phyloP scores from a whole-genome alignment of 179 eudicot genomes.

The Silene vulgaris region DNA sequence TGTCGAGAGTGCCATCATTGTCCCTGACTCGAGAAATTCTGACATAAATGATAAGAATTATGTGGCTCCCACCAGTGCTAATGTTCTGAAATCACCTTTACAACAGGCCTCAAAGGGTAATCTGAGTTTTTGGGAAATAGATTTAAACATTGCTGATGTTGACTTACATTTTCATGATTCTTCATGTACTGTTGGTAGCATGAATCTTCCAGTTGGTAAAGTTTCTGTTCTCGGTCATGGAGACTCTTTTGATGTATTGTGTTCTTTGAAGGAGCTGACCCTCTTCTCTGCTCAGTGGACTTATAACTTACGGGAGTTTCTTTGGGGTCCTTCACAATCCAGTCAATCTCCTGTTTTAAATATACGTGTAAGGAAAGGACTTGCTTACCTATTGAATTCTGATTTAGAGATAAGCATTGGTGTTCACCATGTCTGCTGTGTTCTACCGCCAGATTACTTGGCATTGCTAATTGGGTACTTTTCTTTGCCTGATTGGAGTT shows the following conservation, averaged over 20 bases:
- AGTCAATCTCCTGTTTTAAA: slow-evolving; percentile 56
- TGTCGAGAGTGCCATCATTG: slow-evolving; percentile 35
- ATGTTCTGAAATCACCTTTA: slow-evolving; percentile 16
- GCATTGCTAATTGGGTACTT: slow-evolving; percentile 80
- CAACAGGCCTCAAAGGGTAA: slow-evolving; percentile 20
- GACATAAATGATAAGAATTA: slow-evolving; percentile 29
- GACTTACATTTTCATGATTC: slow-evolving; percentile 76
- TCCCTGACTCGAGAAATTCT: slow-evolving; percentile 43
- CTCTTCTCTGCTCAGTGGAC: slow-evolving; percentile 64
- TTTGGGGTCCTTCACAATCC: slow-evolving; percentile 69
- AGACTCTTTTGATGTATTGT: slow-evolving; percentile 57
- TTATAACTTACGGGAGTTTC: slow-evolving; percentile 37
- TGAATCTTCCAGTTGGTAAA: slow-evolving; percentile 56
- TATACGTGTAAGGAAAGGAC: slow-evolving; percentile 45
- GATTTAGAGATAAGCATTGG: slow-evolving; percentile 56
- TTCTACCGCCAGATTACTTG: slow-evolving; percentile 68
- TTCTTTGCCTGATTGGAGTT: slow-evolving; percentile 65
- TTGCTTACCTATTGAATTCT: slow-evolving; percentile 28
- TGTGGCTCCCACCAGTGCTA: slow-evolving; percentile 26
- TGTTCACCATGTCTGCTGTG: slow-evolving; percentile 75
- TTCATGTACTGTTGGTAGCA: slow-evolving; percentile 52
- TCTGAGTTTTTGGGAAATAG: slow-evolving; percentile 28
- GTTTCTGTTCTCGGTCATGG: slow-evolving; percentile 35
- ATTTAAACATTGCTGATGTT: slow-evolving; percentile 40
- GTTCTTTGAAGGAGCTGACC: slow-evolving; percentile 55